A percentile compares a stretch with the other conserved stretches of the same genome.
These are phyloP conservation scores for Claviceps arundinis DNA, from an alignment of 2,329 filamentous ascomycete species.

Conservation along the genomic window DNA sequence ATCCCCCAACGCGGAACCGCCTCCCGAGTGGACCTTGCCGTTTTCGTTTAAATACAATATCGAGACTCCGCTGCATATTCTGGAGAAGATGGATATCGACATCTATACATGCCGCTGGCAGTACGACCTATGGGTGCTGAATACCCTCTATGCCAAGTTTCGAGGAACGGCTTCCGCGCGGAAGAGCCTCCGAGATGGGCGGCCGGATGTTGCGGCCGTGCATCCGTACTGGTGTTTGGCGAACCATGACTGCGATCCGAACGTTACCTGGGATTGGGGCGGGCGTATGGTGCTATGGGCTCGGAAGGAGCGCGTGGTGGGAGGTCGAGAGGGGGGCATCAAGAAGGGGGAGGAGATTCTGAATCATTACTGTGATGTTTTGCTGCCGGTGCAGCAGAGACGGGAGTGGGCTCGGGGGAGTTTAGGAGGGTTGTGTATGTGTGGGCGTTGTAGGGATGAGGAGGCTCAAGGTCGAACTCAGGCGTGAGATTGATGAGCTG, in stretches of 20 bases:
- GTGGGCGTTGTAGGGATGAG: conserved; percentile 67
- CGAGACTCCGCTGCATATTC: conserved; percentile 58
- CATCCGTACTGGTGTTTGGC: conserved; percentile 94
- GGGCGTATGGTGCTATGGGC: conserved; percentile 61
- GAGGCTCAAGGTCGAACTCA: conserved; percentile 21
- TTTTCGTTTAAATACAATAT: conserved; percentile 71
- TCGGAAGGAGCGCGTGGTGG: conserved; percentile 42
- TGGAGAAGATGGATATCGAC: conserved; percentile 76
- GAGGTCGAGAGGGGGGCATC: conserved; percentile 44
- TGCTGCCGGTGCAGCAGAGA: conserved; percentile 62
- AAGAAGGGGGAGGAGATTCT: conserved; percentile 71
- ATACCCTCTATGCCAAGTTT: conserved; percentile 87
- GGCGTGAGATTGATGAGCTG: too few species aligned
- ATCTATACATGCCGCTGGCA: conserved; percentile 46
- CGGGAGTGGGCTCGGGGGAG: conserved; percentile 83
- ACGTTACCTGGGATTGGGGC: conserved; percentile 89
- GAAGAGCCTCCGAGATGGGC: conserved; percentile 60
- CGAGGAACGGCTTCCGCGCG: conserved; percentile 82
- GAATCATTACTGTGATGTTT: conserved; percentile 89
- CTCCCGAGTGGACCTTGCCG: conserved; percentile 53
- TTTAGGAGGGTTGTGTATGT: conserved; percentile 80
- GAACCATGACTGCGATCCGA: conserved; percentile 92
- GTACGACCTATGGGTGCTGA: conserved; percentile 72
- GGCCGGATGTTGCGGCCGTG: conserved; percentile 83
- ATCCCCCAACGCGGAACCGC: conserved; percentile 40